These are phyloP conservation scores for Saxophila tyrrhenica DNA, from an alignment of 495 filamentous ascomycete species.

Conservation along the genomic window DNA sequence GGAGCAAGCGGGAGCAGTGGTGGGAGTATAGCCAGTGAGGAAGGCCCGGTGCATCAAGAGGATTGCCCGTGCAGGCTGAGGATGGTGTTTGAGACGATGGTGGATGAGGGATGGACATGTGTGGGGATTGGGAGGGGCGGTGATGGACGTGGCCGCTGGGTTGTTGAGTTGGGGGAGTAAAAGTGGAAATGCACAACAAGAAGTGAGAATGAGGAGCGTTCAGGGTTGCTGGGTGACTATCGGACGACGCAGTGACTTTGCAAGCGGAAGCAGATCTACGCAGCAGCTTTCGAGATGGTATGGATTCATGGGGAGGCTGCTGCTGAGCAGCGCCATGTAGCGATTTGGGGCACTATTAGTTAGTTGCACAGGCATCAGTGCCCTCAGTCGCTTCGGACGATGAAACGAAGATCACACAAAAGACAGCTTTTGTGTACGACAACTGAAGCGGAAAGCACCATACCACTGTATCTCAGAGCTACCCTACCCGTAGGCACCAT, in stretches of 20 bases:
- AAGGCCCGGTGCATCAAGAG: not conserved
- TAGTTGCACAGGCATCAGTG: no score
- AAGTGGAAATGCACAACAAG: no score
- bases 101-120: slow-evolving; percentile 1
- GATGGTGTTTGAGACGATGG: slow-evolving; percentile 3
- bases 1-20: not conserved
- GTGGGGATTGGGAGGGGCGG: slow-evolving; percentile 5
- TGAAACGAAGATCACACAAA: no score
- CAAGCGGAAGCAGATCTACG: no score
- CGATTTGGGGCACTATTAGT: no score
- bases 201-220: not conserved
- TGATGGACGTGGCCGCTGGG: slow-evolving; percentile 9
- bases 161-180: slow-evolving; percentile 9
- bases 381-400: no score
- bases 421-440: no score
- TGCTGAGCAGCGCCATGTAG: no score
- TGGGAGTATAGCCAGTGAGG: not conserved
- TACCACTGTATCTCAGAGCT: not conserved
- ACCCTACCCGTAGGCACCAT: not conserved
- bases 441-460: not conserved
- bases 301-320: no score
- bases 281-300: no score
- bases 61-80: slow-evolving; percentile 4
- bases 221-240: not conserved
- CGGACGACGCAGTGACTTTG: not conserved